These are phyloP conservation scores for Cladophialophora bantiana DNA, from an alignment of 2,329 filamentous ascomycete genomes.

Conservation along the genomic window DNA sequence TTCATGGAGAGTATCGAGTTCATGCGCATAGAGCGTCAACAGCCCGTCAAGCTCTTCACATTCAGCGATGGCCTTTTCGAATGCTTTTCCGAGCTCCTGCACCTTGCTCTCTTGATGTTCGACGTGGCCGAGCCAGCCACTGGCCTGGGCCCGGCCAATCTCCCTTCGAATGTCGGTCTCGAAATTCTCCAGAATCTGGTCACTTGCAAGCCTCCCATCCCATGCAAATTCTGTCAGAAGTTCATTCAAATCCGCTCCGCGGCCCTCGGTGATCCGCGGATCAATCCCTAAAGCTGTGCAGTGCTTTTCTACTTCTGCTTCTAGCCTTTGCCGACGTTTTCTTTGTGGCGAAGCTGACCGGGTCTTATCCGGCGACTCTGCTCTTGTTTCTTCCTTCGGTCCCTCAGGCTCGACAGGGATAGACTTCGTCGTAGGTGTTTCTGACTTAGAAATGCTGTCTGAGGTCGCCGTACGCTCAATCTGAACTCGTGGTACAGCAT, in stretches of 20 bases:
- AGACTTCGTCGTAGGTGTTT: slow-evolving; percentile 22
- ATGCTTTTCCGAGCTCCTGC: slow-evolving; percentile 80
- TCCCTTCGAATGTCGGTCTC: slow-evolving; percentile 85
- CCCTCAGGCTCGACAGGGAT: slow-evolving; percentile 32
- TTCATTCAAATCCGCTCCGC: slow-evolving; percentile 79
- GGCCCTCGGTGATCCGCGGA: slow-evolving; percentile 74
- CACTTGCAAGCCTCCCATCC: slow-evolving; percentile 77
- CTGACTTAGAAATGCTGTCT: slow-evolving; percentile 40
- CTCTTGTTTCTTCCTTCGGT: slow-evolving; percentile 45
- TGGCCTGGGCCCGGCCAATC: slow-evolving; percentile 87
- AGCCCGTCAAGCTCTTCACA: slow-evolving; percentile 96
- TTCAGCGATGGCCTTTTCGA: slow-evolving; percentile 90
- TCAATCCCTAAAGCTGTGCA: slow-evolving; percentile 80
- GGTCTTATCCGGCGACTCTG: slow-evolving; percentile 47
- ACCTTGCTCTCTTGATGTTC: slow-evolving; percentile 90
- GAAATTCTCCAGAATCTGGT: slow-evolving; percentile 78
- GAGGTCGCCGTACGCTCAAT: slow-evolving; percentile 47
- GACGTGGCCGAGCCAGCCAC: slow-evolving; percentile 83
- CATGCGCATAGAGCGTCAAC: slow-evolving; percentile 91
- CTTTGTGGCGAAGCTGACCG: slow-evolving; percentile 53
- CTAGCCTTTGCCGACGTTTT: slow-evolving; percentile 66
- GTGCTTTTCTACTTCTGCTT: slow-evolving; percentile 79
- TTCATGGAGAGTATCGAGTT: slow-evolving; percentile 92
- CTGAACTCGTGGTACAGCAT: slow-evolving; percentile 48
- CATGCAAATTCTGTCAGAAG: slow-evolving; percentile 88